Percentiles rank a stretch among this genome's conserved stretches.
These are phyloP conservation scores for Penicillium concentricum DNA, from an alignment of 2,329 filamentous ascomycete genomes.

Conservation along the genomic window DNA sequence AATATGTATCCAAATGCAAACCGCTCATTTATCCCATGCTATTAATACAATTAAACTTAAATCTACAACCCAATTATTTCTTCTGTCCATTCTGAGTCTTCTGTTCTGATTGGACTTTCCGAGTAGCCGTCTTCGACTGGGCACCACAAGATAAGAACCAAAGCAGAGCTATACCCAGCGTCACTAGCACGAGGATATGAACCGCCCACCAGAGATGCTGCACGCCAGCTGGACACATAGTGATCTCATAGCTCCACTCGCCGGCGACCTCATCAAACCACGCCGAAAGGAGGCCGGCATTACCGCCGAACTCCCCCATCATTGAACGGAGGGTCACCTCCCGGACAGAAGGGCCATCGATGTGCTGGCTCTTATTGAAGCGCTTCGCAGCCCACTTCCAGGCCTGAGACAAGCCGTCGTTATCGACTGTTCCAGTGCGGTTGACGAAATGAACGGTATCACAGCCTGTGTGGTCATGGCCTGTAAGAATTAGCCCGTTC, in stretches of 20 bases:
- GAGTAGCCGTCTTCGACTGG: not conserved
- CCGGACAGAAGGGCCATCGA: slow-evolving; percentile 54
- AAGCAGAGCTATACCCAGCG: slow-evolving; percentile 34
- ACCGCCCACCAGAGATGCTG: slow-evolving; percentile 95
- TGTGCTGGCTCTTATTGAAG: slow-evolving; percentile 18
- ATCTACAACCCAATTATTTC: not conserved
- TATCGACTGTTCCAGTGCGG: slow-evolving; percentile 39
- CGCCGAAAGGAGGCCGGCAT: slow-evolving; percentile 79
- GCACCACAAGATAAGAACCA: slow-evolving; percentile 10
- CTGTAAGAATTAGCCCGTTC: slow-evolving; percentile 78
- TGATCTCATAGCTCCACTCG: slow-evolving; percentile 82
- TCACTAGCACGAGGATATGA: slow-evolving; percentile 68
- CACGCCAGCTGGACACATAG: slow-evolving; percentile 72
- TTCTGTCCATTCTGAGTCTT: not conserved
- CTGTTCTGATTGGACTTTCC: not conserved
- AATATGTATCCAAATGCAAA: not conserved
- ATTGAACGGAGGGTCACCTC: slow-evolving; percentile 95
- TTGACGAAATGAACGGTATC: slow-evolving; percentile 83
- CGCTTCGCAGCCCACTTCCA: slow-evolving; percentile 41
- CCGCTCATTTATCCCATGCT: not conserved
- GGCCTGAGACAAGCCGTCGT: not conserved
- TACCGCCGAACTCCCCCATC: slow-evolving; percentile 96
- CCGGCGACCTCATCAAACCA: slow-evolving; percentile 73
- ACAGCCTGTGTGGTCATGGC: slow-evolving; percentile 94
- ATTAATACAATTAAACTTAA: not conserved